Evolutionary conservation across 495 filamentous ascomycete genomes (phyloP).

Genomic region (Aspergillus homomorphus): DNA sequence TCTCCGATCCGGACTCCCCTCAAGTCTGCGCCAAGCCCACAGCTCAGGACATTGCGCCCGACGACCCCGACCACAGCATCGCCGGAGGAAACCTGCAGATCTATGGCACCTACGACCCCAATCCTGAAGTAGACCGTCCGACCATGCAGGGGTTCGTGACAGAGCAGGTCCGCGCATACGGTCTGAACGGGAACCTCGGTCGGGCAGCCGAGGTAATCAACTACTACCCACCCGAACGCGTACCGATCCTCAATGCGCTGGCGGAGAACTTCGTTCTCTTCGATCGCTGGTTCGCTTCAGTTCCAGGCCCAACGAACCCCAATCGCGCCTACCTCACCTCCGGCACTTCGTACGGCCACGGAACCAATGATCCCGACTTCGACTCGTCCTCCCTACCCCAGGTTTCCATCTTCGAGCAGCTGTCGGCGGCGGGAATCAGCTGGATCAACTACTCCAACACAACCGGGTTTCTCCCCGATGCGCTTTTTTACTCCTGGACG

Average conservation of each 20-base stretch:
- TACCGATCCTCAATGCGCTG: constrained; percentile 44
- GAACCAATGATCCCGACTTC: constrained; percentile 43
- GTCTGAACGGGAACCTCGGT: constrained; percentile 27
- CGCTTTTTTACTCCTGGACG: constrained; percentile 44
- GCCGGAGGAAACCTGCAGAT: constrained; percentile 48
- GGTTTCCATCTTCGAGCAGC: constrained; percentile 47
- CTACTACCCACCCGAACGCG: constrained; percentile 46
- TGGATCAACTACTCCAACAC: constrained; percentile 53
- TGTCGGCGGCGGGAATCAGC: constrained; percentile 38
- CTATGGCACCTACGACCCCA: constrained; percentile 43
- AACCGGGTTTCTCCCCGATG: constrained; percentile 35
- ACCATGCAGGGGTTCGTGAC: constrained; percentile 46
- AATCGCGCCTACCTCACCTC: constrained; percentile 50
- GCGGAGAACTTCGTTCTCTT: constrained; percentile 51
- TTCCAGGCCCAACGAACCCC: constrained; percentile 49
- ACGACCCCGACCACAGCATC: constrained; percentile 51
- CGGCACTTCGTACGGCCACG: constrained; percentile 49
- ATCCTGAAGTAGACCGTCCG: constrained; percentile 20
- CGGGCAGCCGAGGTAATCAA: constrained; percentile 47
- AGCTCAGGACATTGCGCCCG: constrained; percentile 33
- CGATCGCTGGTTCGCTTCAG: constrained; percentile 47
- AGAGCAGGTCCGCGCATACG: constrained; percentile 41
- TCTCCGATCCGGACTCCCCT: constrained; percentile 29
- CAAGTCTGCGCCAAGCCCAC: constrained; percentile 36
- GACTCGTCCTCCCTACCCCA: constrained; percentile 41